phyloP scores from a whole-genome alignment of 257 asterid species.

The Solanum chmielewskii region DNA sequence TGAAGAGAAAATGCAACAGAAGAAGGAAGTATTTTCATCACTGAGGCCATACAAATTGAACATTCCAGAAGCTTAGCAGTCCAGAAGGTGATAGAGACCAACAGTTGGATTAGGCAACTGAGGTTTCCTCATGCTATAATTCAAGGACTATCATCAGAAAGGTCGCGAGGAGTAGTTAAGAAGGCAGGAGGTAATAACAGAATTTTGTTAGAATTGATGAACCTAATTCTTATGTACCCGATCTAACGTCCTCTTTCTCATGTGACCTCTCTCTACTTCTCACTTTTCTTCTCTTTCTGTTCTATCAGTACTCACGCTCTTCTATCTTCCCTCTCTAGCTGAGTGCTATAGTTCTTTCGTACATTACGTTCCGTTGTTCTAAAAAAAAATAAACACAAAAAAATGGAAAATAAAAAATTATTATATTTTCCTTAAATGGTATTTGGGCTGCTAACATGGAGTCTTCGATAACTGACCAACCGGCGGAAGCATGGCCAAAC shows the following conservation, averaged over 20 bases:
- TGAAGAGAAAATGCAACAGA: background rate
- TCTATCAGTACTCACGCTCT: background rate
- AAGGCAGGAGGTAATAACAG: background rate
- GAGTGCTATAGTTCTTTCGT: background rate
- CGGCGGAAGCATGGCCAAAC: background rate
- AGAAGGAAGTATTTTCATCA: background rate
- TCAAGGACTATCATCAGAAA: background rate
- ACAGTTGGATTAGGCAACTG: background rate
- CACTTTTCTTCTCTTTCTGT: background rate
- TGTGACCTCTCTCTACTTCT: background rate
- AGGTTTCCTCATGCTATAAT: background rate
- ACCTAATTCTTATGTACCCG: background rate
- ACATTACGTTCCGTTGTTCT: background rate
- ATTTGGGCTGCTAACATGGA: background rate
- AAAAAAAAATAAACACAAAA: background rate
- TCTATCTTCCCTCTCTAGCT: background rate
- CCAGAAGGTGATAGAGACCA: background rate
- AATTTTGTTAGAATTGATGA: background rate
- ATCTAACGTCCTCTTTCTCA: background rate
- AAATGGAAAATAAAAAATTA: background rate
- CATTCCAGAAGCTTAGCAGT: background rate
- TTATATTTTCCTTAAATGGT: background rate
- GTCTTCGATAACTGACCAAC: background rate
- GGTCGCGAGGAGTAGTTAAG: background rate
- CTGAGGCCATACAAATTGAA: background rate